Evolutionary conservation across 805 yeast genomes (phyloP).

Genomic region (Grigorovia transvaalensis): DNA sequence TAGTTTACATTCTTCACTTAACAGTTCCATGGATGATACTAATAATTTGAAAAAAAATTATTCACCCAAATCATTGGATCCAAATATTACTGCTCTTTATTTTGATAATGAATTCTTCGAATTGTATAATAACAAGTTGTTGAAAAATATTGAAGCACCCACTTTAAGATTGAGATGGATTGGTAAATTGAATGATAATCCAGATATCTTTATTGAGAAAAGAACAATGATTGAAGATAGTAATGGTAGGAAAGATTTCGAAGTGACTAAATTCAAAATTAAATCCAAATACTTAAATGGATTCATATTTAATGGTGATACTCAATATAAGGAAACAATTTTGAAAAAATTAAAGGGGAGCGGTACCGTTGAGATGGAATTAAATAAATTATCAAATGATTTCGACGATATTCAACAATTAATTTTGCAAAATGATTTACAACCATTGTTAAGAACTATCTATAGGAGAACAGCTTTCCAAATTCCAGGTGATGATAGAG

Average conservation of each 20-base stretch:
- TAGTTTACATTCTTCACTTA: constrained; percentile 11
- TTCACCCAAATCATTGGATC: constrained; percentile 44
- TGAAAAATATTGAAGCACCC: constrained; percentile 57
- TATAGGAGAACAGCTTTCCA: constrained; percentile 93
- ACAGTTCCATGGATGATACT: constrained; percentile 13
- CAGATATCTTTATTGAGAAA: constrained; percentile 74
- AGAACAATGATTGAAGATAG: constrained; percentile 49
- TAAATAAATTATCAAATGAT: constrained; percentile 43
- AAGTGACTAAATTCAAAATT: constrained; percentile 55
- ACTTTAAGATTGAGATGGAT: constrained; percentile 85
- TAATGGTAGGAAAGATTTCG: constrained; percentile 39
- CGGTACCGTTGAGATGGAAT: constrained; percentile 42
- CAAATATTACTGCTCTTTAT: constrained; percentile 75
- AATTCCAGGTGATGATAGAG: constrained; percentile 93
- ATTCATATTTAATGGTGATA: constrained; percentile 46
- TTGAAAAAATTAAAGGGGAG: constrained; percentile 53
- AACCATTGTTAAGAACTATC: constrained; percentile 78
- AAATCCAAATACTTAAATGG: constrained; percentile 77
- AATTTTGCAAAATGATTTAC: constrained; percentile 54
- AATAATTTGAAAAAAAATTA: constrained; percentile 20
- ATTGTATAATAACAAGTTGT: constrained; percentile 73
- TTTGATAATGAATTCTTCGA: constrained; percentile 80
- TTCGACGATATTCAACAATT: constrained; percentile 53
- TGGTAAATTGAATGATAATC: constrained; percentile 66
- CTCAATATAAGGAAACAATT: constrained; percentile 38